phyloP scores from a whole-genome alignment of 495 filamentous ascomycete genomes.

The Hyphodiscus hymeniophilus region DNA sequence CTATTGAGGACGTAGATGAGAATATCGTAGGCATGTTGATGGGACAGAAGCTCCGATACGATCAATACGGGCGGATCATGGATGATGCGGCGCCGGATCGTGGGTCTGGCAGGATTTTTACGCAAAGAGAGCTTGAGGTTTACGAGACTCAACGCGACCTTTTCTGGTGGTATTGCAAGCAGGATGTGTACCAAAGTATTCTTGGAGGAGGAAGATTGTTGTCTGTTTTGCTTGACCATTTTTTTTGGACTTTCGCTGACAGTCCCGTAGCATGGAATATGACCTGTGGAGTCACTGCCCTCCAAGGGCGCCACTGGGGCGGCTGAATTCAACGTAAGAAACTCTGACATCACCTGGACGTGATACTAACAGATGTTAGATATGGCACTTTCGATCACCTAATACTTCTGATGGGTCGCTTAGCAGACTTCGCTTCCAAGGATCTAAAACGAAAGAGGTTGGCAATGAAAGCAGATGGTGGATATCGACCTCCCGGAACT shows the following conservation, averaged over 20 bases:
- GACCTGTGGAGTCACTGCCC: constrained; percentile 74
- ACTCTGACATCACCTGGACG: neutral
- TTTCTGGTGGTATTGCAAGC: constrained; percentile 95
- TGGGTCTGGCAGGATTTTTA: constrained; percentile 29
- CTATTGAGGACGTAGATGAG: constrained; percentile 27
- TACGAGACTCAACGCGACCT: constrained; percentile 80
- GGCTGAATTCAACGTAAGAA: constrained; percentile 60
- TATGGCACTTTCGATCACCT: constrained; percentile 85
- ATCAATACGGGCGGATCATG: constrained; percentile 15
- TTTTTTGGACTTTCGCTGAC: constrained; percentile 19
- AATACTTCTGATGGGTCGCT: constrained; percentile 69
- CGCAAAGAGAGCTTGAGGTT: constrained; percentile 63
- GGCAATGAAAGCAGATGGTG: constrained; percentile 33
- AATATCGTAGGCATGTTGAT: constrained; percentile 27
- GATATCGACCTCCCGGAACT: constrained; percentile 13
- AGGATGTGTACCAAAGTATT: constrained; percentile 86
- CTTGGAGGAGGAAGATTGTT: constrained; percentile 77
- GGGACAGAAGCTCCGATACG: constrained; percentile 21
- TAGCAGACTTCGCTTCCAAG: constrained; percentile 72
- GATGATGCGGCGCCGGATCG: constrained; percentile 7
- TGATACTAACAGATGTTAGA: constrained; percentile 20
- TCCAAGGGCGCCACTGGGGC: constrained; percentile 72
- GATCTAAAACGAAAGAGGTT: constrained; percentile 74
- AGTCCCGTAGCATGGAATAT: constrained; percentile 59
- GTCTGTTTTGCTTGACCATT: constrained; percentile 41